Evolutionary conservation across 306 rosid species (phyloP), one percentile per base, ranked within the genome.

Genomic region (Vigna nakashimae): DNA sequence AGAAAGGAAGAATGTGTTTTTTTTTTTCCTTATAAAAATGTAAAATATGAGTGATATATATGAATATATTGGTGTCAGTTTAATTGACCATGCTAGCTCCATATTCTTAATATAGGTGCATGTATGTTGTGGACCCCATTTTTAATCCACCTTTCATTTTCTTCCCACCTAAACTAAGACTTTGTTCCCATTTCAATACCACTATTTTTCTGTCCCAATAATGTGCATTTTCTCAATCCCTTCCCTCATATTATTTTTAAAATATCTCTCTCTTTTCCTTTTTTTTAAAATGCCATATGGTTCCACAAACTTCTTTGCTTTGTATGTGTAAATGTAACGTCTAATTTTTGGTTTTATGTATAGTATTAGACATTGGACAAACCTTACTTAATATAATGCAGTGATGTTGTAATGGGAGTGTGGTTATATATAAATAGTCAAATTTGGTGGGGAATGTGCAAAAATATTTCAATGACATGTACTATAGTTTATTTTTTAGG

Each of bases 101-200:
- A 53, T 53, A 51, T 74, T 65, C 53, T 55, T 50, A 63, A 71
- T 8, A 62, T 51, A 22, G 74, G 62, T 71, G 77, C 67, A 68
- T 40, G 76, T 70, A 71, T 79, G 24, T 48, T 40, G 82, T 38
- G 89, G 80, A 77, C 68, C 84, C 86, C 86, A 55, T 63, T 80
- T 58, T 71, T 78, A 65, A 82, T 85, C 91, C 53, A 78, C 76
- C 80, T 84, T 80, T 79, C 80, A 69, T 73, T 82, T 75, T 86
- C 75, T 50, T 82, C 91, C 72, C 84, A 91, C 93, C 96, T 91
- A 91, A 90, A 85, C 84, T 50, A 82, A 73, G 96, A 91, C 96
- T 87, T 91, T 88, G 53, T 78, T 69, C 83, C 63, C 79, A 72
- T 74, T 18, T 34, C 65, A 56, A 67, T 72, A 68, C 63, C 75